Conservation (phyloP, 371 early-diverging fungal genomes). For the Umbelopsis sp. region DNA sequence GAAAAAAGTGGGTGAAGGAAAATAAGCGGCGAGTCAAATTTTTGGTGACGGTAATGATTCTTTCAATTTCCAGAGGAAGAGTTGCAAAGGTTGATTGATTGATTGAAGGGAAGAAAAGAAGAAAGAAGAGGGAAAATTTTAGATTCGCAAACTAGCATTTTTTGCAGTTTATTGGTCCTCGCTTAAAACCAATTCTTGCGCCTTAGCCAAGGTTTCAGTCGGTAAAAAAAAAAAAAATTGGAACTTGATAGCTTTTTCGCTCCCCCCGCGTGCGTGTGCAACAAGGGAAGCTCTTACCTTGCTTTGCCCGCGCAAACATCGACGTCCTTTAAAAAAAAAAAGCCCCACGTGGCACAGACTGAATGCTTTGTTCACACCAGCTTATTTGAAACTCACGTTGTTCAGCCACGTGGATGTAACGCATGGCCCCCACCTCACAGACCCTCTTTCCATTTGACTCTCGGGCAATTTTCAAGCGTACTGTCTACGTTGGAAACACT, state of each 20-base stretch:
- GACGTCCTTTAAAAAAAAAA: neutral
- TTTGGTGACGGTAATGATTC: neutral
- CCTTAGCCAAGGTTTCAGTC: too few species aligned
- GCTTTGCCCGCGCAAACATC: neutral
- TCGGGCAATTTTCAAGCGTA: neutral
- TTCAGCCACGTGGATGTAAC: slow-evolving; percentile 15
- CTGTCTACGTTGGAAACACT: too few species aligned
- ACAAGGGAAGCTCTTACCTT: neutral
- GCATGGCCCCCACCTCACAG: slow-evolving; percentile 15
- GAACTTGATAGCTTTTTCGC: too few species aligned
- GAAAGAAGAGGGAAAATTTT: neutral
- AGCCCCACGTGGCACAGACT: slow-evolving; percentile 11
- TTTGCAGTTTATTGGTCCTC: too few species aligned
- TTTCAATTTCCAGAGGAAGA: too few species aligned
- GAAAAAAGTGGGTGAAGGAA: slow-evolving; percentile 1
- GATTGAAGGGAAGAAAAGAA: neutral
- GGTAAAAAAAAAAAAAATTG: too few species aligned
- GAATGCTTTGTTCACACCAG: slow-evolving; percentile 9
- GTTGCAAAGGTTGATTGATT: too few species aligned
- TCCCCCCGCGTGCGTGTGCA: neutral
- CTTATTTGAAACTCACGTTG: slow-evolving; percentile 14
- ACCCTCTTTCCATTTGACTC: neutral
- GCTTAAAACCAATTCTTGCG: too few species aligned
- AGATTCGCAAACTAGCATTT: neutral
- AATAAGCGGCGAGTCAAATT: neutral